phyloP scores from a whole-genome alignment of 768 basidiomycete genomes.

The Erythrobasidium yunnanense region DNA sequence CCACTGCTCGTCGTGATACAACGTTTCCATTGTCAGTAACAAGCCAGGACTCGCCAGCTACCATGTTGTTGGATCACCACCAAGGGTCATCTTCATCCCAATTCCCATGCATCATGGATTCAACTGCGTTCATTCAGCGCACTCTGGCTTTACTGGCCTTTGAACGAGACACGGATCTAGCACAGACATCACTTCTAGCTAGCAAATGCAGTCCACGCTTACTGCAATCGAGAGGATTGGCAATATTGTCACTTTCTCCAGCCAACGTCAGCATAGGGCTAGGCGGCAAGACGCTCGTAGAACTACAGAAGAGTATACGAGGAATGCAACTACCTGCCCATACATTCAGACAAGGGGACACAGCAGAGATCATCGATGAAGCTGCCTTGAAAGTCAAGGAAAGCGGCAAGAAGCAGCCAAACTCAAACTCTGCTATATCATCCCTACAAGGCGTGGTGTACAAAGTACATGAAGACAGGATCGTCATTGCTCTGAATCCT shows the following conservation, averaged over 20 bases:
- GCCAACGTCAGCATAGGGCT: slow-evolving; percentile 24
- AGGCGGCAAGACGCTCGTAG: slow-evolving; percentile 30
- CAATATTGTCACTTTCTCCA: slow-evolving; percentile 10
- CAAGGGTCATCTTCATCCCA: too few species aligned
- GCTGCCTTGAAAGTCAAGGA: slow-evolving; percentile 1
- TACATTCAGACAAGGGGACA: slow-evolving; percentile 26
- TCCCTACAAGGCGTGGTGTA: slow-evolving; percentile 28
- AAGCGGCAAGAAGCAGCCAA: slow-evolving; percentile 19
- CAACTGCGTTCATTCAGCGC: slow-evolving; percentile 3
- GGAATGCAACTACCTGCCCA: slow-evolving; percentile 15
- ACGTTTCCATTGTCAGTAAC: slow-evolving; percentile 8
- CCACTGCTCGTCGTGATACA: not conserved
- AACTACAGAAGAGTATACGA: slow-evolving; percentile 24
- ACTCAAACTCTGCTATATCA: not conserved
- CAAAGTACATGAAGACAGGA: slow-evolving; percentile 19
- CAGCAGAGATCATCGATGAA: slow-evolving; percentile 15
- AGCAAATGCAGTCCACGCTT: slow-evolving; percentile 24
- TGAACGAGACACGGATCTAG: slow-evolving; percentile 22
- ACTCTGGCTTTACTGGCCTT: slow-evolving; percentile 14
- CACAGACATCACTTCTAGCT: slow-evolving; percentile 18
- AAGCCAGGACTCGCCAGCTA: too few species aligned
- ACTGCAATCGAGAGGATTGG: slow-evolving; percentile 25
- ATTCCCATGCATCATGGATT: too few species aligned
- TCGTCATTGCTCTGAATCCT: slow-evolving; percentile 20
- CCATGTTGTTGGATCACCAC: too few species aligned